Percentiles rank a stretch among this genome's conserved stretches.
Evolutionary conservation across 495 filamentous ascomycete genomes (phyloP).

Genomic region (Aspergillus mulundensis): DNA sequence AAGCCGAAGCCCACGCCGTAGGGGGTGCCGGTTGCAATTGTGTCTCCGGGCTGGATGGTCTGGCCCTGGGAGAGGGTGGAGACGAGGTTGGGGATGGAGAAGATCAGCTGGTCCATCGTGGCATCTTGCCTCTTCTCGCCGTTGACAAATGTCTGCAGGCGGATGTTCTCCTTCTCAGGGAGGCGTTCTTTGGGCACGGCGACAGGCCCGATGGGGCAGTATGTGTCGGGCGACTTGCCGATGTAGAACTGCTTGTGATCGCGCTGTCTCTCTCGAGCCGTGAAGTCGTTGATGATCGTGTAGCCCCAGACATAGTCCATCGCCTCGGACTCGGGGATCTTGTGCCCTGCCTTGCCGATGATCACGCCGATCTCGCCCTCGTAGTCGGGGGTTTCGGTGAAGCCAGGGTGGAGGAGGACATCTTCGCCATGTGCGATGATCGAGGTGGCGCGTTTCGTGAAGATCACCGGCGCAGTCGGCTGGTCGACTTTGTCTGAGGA

Average conservation of each 20-base stretch:
- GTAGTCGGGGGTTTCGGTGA: constrained; percentile 7
- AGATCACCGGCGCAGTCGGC: neutral
- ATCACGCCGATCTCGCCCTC: constrained; percentile 4
- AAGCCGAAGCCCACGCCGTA: constrained; percentile 1
- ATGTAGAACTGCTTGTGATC: constrained; percentile 7
- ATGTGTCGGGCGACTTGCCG: constrained; percentile 2
- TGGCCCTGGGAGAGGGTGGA: neutral
- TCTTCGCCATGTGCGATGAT: constrained; percentile 1
- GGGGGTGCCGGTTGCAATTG: neutral
- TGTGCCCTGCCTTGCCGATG: constrained; percentile 1
- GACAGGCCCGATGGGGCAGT: neutral
- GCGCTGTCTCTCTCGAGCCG: constrained; percentile 2
- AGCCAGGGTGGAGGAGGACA: constrained; percentile 1
- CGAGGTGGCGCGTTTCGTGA: constrained; percentile 2
- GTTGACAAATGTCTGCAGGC: constrained; percentile 2
- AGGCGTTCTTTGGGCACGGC: neutral
- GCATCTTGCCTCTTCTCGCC: constrained; percentile 5
- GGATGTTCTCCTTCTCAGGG: neutral
- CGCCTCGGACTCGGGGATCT: neutral
- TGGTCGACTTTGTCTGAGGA: constrained; percentile 1
- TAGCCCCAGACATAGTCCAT: constrained; percentile 6
- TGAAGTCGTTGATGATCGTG: constrained; percentile 5
- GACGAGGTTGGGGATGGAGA: neutral
- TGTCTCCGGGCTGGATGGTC: constrained; percentile 1
- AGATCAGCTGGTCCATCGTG: constrained; percentile 1